Base-by-base conservation (phyloP, 768 basidiomycete genomes). In the Gloeophyllum trabeum region DNA sequence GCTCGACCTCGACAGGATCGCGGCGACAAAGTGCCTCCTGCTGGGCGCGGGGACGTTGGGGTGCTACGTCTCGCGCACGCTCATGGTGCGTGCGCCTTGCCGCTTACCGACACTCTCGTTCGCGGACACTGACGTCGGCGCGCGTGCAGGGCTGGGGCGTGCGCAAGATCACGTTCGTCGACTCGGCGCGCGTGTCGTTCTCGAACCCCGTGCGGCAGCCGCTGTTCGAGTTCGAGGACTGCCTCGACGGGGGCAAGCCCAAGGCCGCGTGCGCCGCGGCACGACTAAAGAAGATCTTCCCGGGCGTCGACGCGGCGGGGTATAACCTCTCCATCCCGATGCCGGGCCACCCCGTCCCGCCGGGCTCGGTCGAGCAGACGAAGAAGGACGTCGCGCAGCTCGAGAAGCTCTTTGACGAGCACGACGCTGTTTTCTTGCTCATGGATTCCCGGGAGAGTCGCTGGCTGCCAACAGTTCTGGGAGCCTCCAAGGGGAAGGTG, bases 101-200 rank as follows among this genome's bases (percentile, higher is more conserved):
- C 37, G 34, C 6, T 25, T 4, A 22, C n/a, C 14, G 35, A 16
- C 1, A 18, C 6, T 6, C 13, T 28, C 25, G 19, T 22, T 12
- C 39, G n/a, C n/a, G n/a, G n/a, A n/a, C n/a, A n/a, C n/a, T n/a
- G n/a, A n/a, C n/a, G n/a, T n/a, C n/a, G n/a, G n/a, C n/a, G n/a
- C n/a, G n/a, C n/a, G n/a, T n/a, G n/a, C n/a, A 94, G 93, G 93
- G 82, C 4, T 98, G 96, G 94, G 94, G 96, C 6, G 83, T 98
- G 7, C 76, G 90, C 21, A 91, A 73, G 6, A 96, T 98, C 54
- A 92, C 92, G 0, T 75, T 99, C 35, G 79, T 96, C 38, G 94
- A 99, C 61, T 93, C 87, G 13, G 79, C 81, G 0, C 77, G 72
- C 34, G 93, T 98, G 7, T 93, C 91, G 1, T 98, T 93, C 61